phyloP scores from a whole-genome alignment of 257 asterid genomes.

The Jacaranda copaia region DNA sequence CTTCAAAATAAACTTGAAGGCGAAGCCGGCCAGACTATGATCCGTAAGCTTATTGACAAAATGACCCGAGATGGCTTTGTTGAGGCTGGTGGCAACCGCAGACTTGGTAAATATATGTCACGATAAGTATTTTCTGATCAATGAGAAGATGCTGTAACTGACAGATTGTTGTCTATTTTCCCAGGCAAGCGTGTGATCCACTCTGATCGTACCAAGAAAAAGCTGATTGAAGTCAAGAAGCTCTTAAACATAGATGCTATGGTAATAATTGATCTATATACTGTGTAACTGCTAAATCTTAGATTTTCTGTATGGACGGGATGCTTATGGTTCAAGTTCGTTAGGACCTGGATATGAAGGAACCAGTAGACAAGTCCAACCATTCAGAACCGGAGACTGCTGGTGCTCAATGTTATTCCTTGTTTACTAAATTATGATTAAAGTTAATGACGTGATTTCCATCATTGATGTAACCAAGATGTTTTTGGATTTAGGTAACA shows the following conservation, averaged over 20 bases:
- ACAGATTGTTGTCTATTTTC: slow-evolving; percentile 27
- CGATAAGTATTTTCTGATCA: slow-evolving; percentile 6
- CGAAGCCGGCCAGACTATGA: slow-evolving; percentile 64
- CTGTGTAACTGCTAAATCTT: slow-evolving; percentile 12
- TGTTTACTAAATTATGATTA: slow-evolving; percentile 11
- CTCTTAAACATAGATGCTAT: slow-evolving; percentile 57
- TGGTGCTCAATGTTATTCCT: slow-evolving; percentile 42
- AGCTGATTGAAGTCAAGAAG: slow-evolving; percentile 74
- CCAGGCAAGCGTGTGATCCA: slow-evolving; percentile 94
- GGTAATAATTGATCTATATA: slow-evolving; percentile 48
- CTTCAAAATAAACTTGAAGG: slow-evolving; percentile 86
- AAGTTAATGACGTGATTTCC: background rate
- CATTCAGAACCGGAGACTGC: slow-evolving; percentile 45
- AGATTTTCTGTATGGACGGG: slow-evolving; percentile 13
- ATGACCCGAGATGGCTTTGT: slow-evolving; percentile 86
- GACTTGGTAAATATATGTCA: slow-evolving; percentile 61
- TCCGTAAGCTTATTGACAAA: slow-evolving; percentile 81
- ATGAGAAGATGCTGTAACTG: slow-evolving; percentile 15
- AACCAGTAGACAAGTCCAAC: slow-evolving; percentile 48
- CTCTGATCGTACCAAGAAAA: slow-evolving; percentile 76
- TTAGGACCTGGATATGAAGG: slow-evolving; percentile 66
- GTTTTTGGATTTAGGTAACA: slow-evolving; percentile 47
- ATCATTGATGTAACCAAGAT: background rate
- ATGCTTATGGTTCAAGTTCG: slow-evolving; percentile 30
- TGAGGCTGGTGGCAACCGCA: slow-evolving; percentile 76